phyloP scores from a whole-genome alignment of 225 moss, liverwort and hornwort genomes.

The Thuidium tamariscinum region DNA sequence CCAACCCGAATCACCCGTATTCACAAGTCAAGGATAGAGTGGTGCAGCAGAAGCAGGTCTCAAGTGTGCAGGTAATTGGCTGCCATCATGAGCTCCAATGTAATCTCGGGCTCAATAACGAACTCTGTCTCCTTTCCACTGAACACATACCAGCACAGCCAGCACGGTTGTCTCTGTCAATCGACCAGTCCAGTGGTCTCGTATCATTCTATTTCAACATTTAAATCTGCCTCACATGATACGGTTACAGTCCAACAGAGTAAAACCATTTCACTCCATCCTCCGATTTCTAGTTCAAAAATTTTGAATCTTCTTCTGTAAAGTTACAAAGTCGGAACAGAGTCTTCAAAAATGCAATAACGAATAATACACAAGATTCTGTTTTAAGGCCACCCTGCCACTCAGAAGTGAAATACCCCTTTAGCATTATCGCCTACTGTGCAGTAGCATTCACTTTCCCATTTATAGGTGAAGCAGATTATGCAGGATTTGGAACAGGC shows the following conservation, averaged over 20 bases:
- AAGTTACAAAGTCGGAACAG: background rate
- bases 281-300: background rate
- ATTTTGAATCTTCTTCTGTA: background rate
- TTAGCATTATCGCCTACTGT: background rate
- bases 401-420: background rate
- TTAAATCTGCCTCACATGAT: background rate
- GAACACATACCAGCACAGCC: background rate
- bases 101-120: conserved; percentile 81
- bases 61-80: conserved; percentile 84
- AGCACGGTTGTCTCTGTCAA: background rate
- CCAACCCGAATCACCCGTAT: conserved; percentile 32
- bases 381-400: background rate
- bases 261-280: background rate
- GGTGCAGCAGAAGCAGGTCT: background rate
- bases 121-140: conserved; percentile 88
- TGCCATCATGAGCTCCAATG: conserved; percentile 96
- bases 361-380: background rate
- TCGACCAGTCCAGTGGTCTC: background rate
- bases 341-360: background rate
- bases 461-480: background rate
- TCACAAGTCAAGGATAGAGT: conserved; percentile 1
- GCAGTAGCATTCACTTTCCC: background rate
- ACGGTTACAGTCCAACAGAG: background rate
- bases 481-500: background rate
- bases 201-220: background rate